Conservation (phyloP, 2,329 filamentous ascomycete species). For the Penicillium sp. region DNA sequence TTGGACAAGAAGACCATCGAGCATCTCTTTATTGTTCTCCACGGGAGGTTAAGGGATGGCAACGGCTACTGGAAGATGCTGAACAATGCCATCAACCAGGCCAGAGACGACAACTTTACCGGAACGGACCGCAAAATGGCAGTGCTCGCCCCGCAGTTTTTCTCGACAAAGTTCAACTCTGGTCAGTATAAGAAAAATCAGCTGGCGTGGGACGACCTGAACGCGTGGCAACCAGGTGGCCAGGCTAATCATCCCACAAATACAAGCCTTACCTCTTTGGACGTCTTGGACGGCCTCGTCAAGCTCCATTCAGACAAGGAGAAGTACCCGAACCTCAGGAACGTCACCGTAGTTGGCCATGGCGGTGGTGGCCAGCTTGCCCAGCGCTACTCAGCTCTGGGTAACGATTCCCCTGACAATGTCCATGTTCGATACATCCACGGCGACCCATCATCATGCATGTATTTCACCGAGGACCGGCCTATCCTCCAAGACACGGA, state of each 20-base stretch:
- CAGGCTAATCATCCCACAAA: conserved; percentile 12
- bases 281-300: conserved; percentile 15
- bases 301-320: conserved; percentile 15
- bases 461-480: conserved; percentile 17
- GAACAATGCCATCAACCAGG: conserved; percentile 12
- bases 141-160: conserved; percentile 17
- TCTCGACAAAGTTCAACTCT: conserved; percentile 15
- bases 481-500: conserved; percentile 9
- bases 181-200: conserved; percentile 15
- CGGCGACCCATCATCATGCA: conserved; percentile 18
- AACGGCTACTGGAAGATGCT: conserved; percentile 17
- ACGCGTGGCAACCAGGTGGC: conserved; percentile 15
- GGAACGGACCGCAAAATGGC: conserved; percentile 15
- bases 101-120: conserved; percentile 8
- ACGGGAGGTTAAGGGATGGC: conserved; percentile 15
- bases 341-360: conserved; percentile 18
- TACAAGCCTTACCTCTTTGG: conserved; percentile 14
- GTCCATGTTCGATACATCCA: conserved; percentile 19
- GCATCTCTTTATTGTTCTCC: conserved; percentile 17
- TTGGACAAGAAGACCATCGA: conserved; percentile 5
- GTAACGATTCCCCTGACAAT: conserved; percentile 10
- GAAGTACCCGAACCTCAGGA: conserved; percentile 12
- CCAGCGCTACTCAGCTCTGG: conserved; percentile 16
- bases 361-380: conserved; percentile 18
- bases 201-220: conserved; percentile 17